These are phyloP conservation scores for Medicago lupulina DNA, from an alignment of 306 rosid species.

Conservation along the genomic window DNA sequence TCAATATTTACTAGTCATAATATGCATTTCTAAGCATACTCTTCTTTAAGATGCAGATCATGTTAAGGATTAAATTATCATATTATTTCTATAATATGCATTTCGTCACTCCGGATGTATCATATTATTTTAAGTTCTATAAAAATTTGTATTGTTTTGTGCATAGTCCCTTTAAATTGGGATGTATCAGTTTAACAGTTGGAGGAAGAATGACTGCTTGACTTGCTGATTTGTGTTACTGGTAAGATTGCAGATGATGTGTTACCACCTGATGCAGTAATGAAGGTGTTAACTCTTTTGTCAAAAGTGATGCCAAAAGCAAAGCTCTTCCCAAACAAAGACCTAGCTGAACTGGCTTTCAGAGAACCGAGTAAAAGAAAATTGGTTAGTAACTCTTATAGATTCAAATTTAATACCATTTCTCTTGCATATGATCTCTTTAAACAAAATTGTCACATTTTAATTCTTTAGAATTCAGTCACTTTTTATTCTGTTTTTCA, in stretches of 20 bases:
- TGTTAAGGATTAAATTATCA: background rate
- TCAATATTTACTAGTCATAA: background rate
- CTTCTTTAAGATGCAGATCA: background rate
- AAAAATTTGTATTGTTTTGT: background rate
- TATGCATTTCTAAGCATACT: background rate
- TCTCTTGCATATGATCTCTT: background rate
- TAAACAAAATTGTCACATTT: slow-evolving; percentile 7
- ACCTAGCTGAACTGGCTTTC: slow-evolving; percentile 66
- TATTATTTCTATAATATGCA: no score
- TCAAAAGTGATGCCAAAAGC: slow-evolving; percentile 76
- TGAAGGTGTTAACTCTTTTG: slow-evolving; percentile 61
- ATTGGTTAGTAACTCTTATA: slow-evolving; percentile 60
- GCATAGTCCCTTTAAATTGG: background rate
- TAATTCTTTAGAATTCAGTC: background rate
- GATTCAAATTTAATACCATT: background rate
- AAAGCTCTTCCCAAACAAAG: slow-evolving; percentile 75
- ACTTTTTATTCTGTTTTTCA: slow-evolving; percentile 8
- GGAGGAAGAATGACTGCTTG: slow-evolving; percentile 17
- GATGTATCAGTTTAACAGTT: slow-evolving; percentile 6
- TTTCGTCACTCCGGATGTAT: no score
- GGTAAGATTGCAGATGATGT: slow-evolving; percentile 84
- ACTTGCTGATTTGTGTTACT: slow-evolving; percentile 55
- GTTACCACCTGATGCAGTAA: slow-evolving; percentile 65
- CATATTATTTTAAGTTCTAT: background rate
- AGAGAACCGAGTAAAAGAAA: slow-evolving; percentile 79